Base-by-base conservation (phyloP, 345 rosid species). In the Kernera saxatilis region DNA sequence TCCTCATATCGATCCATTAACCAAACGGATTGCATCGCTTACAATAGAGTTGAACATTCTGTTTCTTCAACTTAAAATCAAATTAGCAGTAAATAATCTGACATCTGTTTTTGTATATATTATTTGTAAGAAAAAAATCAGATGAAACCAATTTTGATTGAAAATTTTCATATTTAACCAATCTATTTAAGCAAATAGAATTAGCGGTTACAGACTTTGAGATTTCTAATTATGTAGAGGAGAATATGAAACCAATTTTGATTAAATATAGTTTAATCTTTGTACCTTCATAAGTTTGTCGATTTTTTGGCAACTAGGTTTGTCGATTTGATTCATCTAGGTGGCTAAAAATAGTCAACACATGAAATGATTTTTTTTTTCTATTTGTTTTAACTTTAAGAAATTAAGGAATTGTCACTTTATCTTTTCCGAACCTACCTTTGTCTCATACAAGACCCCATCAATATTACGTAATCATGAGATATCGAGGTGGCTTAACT, bases 251-350 rank as follows among this genome's bases (percentile, higher is more conserved):
- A 62, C 54, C 54, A 43, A 27, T 17, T 11, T 56, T 11, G 19
- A 39, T n/a, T 23, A 8, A 37, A 40, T 40, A 40, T 26, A 30
- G 36, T 60, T 25, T 40, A 32, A 25, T 14, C 62, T 53, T 67
- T 67, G 9, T 67, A 41, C 40, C 14, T 53, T 53, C 62, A 53
- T 66, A 25, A 49, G 48, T 50, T 66, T 66, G 60, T 66, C 60
- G 33, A 22, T 22, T 11, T 46, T 11, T 6, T 62, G 1, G 26
- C 37, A 51, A 36, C 18, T 37, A 66, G 26, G 12, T 21, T 64
- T 35, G 23, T 64, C 70, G 46, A 23, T 33, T 15, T 49, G 35
- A 35, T n/a, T 32, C 21, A 29, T 22, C 11, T 33, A 35, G 46
- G 35, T 65, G 69, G 50, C 62, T 40, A 43, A 13, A 67, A 18